Conservation (phyloP, 768 basidiomycete species). For the Auricularia cornea region DNA sequence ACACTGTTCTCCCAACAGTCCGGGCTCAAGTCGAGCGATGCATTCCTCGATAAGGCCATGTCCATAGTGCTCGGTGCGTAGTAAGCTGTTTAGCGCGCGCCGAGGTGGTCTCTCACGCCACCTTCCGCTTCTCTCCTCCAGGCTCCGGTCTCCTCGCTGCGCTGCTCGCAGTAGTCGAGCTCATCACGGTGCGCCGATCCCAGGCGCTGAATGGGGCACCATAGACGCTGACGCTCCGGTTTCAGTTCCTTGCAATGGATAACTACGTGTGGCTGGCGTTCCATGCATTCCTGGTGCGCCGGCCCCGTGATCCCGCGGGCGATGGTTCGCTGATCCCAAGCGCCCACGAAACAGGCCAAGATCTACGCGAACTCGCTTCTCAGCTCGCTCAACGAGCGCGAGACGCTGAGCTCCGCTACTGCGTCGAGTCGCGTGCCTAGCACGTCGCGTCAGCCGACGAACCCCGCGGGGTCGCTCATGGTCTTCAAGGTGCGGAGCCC, state of each 20-base stretch:
- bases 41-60: background rate
- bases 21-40: background rate
- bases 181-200: background rate
- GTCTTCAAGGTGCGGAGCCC: background rate
- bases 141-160: background rate
- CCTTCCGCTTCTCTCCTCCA: too few species aligned
- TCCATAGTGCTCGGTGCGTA: background rate
- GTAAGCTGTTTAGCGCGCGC: too few species aligned
- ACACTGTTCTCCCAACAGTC: background rate
- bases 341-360: background rate
- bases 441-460: background rate
- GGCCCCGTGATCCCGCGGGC: too few species aligned
- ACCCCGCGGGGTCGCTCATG: background rate
- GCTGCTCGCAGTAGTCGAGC: background rate
- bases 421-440: background rate
- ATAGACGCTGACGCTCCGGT: background rate
- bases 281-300: background rate
- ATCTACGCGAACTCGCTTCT: background rate
- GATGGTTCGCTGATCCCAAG: too few species aligned
- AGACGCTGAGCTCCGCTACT: background rate
- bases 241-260: background rate
- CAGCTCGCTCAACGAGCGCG: background rate
- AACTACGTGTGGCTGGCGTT: background rate
- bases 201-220: too few species aligned
- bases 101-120: too few species aligned